Base-by-base conservation (phyloP, 257 asterid species). In the Parsonsia alboflavescens region DNA sequence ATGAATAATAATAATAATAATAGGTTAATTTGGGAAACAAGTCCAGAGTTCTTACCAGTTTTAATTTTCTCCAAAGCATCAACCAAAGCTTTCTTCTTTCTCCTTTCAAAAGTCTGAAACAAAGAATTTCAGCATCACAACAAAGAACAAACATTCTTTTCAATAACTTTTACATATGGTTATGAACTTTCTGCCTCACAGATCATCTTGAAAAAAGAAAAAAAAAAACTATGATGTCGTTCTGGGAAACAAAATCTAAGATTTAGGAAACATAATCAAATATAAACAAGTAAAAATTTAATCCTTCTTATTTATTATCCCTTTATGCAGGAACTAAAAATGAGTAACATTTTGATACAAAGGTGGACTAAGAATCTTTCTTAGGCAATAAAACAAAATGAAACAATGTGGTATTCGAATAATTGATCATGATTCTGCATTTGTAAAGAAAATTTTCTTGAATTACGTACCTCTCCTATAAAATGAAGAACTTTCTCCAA, bases 61-160 rank as follows among this genome's bases (percentile, higher is more conserved):
- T 93, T 91, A 75, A 93, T 91, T 82, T 91, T 93, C 90, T 91
- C 97, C 57, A 93, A 88, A 73, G 98, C 97, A 82, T 94, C 97
- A 49, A 86, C 88, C 88, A 92, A 80, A 36, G 96, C 87, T 41
- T 71, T 39, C 80, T 91, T 91, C 75, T 75, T 85, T 72, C 84
- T 92, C 79, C 72, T 89, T 52, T 78, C 85, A 67, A 94, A 94
- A 17, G 95, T 79, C 98, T 94, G 78, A 62, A 81, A 80, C 61
- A 44, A 52, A 58, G 61, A 75, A 71, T 13, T 24, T 50, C 26
- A 24, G 22, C 4, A 65, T 78, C 21, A 79, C 24, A 22, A 44
- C 41, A 68, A n/a, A 68, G 21, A 68, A 42, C 24, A 19, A 15
- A 13, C 21, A 53, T 41, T 3, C 5, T 33, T 36, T n/a, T n/a